Evolutionary conservation across 2,329 filamentous ascomycete genomes (phyloP).

Genomic region (Nemania sp.): DNA sequence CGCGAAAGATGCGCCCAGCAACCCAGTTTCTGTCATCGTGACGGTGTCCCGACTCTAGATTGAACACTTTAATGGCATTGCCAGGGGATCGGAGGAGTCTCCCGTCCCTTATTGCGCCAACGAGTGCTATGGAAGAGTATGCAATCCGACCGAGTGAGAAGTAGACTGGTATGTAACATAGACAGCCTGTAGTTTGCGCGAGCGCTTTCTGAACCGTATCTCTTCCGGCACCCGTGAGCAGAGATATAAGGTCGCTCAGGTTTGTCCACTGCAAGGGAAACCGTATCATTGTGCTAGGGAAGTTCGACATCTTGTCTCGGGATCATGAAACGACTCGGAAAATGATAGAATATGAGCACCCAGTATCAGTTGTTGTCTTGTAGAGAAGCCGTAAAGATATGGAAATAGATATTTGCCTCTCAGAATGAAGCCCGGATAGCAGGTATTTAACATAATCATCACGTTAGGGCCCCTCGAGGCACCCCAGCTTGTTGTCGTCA

Average conservation of each 20-base stretch:
- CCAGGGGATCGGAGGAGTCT: constrained; percentile 27
- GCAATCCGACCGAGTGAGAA: constrained; percentile 36
- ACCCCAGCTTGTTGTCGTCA: too few relatives aligned
- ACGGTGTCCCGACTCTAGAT: constrained; percentile 28
- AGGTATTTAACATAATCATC: too few relatives aligned
- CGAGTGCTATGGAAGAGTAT: constrained; percentile 28
- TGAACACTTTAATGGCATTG: constrained; percentile 32
- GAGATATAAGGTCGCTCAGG: not conserved
- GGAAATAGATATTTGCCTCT: too few relatives aligned
- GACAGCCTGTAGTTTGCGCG: constrained; percentile 24
- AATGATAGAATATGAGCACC: not conserved
- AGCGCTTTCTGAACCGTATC: constrained; percentile 31
- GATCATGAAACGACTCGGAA: not conserved
- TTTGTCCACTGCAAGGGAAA: constrained; percentile 8
- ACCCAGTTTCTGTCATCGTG: constrained; percentile 22
- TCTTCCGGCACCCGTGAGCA: constrained; percentile 22
- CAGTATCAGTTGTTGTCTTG: too few relatives aligned
- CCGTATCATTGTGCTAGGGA: not conserved
- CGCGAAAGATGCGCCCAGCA: constrained; percentile 20
- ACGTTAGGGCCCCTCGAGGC: too few relatives aligned
- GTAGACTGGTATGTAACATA: constrained; percentile 29
- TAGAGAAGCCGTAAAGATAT: too few relatives aligned
- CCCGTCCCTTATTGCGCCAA: constrained; percentile 28
- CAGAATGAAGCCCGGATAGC: too few relatives aligned
- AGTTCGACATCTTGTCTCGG: not conserved